A percentile compares a stretch with the other conserved stretches of the same genome.
These are phyloP conservation scores for Alopecurus myosuroides DNA, from an alignment of 176 grass and related monocot species.

Conservation along the genomic window DNA sequence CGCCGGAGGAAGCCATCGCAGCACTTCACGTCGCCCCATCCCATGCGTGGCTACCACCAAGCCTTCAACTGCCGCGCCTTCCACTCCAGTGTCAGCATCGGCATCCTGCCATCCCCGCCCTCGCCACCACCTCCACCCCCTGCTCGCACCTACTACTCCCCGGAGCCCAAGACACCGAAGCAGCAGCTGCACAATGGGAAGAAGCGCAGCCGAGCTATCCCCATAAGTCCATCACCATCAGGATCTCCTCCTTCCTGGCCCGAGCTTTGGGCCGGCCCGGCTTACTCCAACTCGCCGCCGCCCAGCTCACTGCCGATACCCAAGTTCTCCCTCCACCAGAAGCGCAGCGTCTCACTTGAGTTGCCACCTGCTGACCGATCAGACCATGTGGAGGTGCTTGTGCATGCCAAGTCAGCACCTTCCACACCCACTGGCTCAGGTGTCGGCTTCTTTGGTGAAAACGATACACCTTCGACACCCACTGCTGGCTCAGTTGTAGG, in stretches of 20 bases:
- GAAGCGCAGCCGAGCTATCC: slow-evolving; percentile 62
- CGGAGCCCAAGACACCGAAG: slow-evolving; percentile 43
- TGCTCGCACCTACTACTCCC: slow-evolving; percentile 12
- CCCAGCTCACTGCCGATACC: slow-evolving; percentile 88
- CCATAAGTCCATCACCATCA: slow-evolving; percentile 50
- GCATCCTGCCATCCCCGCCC: slow-evolving; percentile 34
- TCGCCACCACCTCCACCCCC: not conserved
- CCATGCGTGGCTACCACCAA: slow-evolving; percentile 31
- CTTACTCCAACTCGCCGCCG: slow-evolving; percentile 82
- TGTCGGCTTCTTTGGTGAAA: slow-evolving; percentile 34
- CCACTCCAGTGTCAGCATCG: slow-evolving; percentile 34
- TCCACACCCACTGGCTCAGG: slow-evolving; percentile 52
- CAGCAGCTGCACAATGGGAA: slow-evolving; percentile 24
- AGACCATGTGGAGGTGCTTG: slow-evolving; percentile 18
- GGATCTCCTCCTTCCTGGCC: slow-evolving; percentile 38
- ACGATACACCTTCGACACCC: too few relatives aligned
- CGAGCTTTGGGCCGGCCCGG: slow-evolving; percentile 88
- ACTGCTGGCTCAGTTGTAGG: too few relatives aligned
- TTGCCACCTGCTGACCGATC: slow-evolving; percentile 32
- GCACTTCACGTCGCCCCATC: slow-evolving; percentile 33
- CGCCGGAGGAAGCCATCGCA: slow-evolving; percentile 36
- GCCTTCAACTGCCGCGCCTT: slow-evolving; percentile 68
- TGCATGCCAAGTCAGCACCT: slow-evolving; percentile 68
- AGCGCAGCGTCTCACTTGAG: slow-evolving; percentile 70
- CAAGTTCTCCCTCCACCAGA: slow-evolving; percentile 82